A percentile compares a stretch with the other conserved stretches of the same genome.
phyloP scores from a whole-genome alignment of 495 filamentous ascomycete genomes.

The Thermothielavioides terrestris region DNA sequence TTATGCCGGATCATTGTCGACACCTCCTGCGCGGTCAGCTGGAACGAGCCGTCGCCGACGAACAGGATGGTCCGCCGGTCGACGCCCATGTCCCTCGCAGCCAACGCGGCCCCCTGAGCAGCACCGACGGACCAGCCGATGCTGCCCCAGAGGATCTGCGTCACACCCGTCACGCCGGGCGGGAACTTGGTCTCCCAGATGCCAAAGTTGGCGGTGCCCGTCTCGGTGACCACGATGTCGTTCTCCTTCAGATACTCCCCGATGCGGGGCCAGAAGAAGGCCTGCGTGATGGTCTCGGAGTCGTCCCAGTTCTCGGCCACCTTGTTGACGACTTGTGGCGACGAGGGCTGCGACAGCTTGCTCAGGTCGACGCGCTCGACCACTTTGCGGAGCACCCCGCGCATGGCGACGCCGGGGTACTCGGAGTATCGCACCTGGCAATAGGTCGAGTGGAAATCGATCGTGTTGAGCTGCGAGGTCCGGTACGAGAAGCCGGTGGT shows the following conservation, averaged over 20 bases:
- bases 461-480: slow-evolving; percentile 70
- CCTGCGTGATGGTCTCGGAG: slow-evolving; percentile 60
- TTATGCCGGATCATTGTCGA: slow-evolving; percentile 75
- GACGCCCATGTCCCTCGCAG: slow-evolving; percentile 48
- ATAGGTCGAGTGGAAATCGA: slow-evolving; percentile 78
- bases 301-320: slow-evolving; percentile 46
- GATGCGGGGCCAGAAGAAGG: slow-evolving; percentile 77
- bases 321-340: slow-evolving; percentile 46
- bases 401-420: slow-evolving; percentile 79
- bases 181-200: slow-evolving; percentile 85
- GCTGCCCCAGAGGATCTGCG: slow-evolving; percentile 81
- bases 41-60: slow-evolving; percentile 79
- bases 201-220: slow-evolving; percentile 83
- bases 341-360: slow-evolving; percentile 40
- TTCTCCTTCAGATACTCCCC: slow-evolving; percentile 66
- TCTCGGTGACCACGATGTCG: slow-evolving; percentile 82
- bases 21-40: slow-evolving; percentile 78
- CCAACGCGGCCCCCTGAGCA: slow-evolving; percentile 66
- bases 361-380: slow-evolving; percentile 50
- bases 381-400: slow-evolving; percentile 73
- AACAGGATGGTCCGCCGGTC: slow-evolving; percentile 67
- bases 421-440: slow-evolving; percentile 70
- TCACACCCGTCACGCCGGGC: slow-evolving; percentile 61
- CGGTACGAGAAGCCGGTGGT: slow-evolving; percentile 83
- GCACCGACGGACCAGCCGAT: slow-evolving; percentile 79